Evolutionary conservation across 108 stramenopile species (phyloP), one percentile per base, ranked within the genome.

Genomic region (Phaeodactylum tricornutum): DNA sequence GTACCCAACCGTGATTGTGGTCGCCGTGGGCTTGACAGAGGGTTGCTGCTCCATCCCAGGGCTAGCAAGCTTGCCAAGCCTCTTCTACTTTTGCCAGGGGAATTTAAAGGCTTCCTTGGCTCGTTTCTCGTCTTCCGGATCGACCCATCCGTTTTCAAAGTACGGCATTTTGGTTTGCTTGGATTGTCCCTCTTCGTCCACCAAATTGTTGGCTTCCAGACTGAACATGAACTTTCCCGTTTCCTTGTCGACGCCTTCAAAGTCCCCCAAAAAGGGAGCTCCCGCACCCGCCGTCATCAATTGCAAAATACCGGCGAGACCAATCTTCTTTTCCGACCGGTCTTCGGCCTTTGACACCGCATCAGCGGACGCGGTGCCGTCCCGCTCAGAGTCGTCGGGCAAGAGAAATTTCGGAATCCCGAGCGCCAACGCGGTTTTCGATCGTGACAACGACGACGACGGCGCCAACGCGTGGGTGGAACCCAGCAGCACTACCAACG

Each of bases 161-260:
- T 88, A 84, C 0, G 87, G 87, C 87, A 84, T 84, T 49, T 63
- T 44, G 5, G 87, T 88, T 55, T 88, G 87, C 53, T 88, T 88
- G 27, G 76, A 79, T n/a, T 77, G 51, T 16, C 87, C 87, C 15
- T 77, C 45, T 45, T 84, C 80, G 43, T 88, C 87, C 0, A 88
- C 87, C 5, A 88, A 58, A 46, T 88, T 88, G 72, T 88, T 88
- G 21, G 87, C 87, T 57, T 88, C 87, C 17, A 88, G 53, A 31
- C 70, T 67, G 36, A 88, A 88, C 79, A 88, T 84, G 53, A 88
- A 67, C 43, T 84, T 84, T 23, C 87, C 87, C 22, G 83, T 77
- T 27, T 88, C 87, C 61, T 81, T 64, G 40, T 88, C 82, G 7
- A 84, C 77, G 33, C 82, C 87, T 58, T 88, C 53, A 53, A 57